Evolutionary conservation across 257 asterid genomes (phyloP).

Genomic region (Galeopsis tetrahit): DNA sequence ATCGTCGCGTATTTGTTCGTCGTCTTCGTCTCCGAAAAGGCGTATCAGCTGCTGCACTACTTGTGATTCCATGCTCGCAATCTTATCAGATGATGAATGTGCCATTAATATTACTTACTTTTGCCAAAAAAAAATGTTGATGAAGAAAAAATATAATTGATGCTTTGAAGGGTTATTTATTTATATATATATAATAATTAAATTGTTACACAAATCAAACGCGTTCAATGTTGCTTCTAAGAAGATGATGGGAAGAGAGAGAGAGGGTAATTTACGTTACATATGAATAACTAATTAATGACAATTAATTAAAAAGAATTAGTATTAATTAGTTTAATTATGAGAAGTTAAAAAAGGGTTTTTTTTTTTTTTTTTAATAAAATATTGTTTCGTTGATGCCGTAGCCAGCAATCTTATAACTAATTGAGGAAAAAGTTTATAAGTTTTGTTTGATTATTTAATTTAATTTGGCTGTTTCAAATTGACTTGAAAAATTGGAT

Average conservation of each 20-base stretch:
- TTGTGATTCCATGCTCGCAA: neutral
- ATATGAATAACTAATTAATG: no score
- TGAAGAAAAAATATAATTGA: neutral
- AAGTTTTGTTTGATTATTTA: neutral
- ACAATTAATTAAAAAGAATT: no score
- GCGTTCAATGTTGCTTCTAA: neutral
- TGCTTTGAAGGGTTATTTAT: neutral
- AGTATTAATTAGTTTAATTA: no score
- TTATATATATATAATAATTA: neutral
- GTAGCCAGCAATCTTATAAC: neutral
- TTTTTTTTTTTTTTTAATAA: no score
- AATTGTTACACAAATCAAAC: neutral
- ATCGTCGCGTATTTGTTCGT: neutral
- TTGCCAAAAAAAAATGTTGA: no score
- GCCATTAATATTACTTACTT: neutral
- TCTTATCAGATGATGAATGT: neutral
- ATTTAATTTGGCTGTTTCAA: neutral
- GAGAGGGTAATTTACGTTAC: neutral
- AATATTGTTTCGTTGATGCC: neutral
- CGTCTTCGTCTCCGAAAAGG: constrained; percentile 28
- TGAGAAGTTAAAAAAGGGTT: no score
- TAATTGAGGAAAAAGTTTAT: neutral
- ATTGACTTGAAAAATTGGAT: constrained; percentile 8
- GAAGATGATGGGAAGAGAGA: neutral
- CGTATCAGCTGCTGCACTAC: constrained; percentile 29